phyloP scores from a whole-genome alignment of 164 flowering plant genomes.

The Amborella trichopoda region DNA sequence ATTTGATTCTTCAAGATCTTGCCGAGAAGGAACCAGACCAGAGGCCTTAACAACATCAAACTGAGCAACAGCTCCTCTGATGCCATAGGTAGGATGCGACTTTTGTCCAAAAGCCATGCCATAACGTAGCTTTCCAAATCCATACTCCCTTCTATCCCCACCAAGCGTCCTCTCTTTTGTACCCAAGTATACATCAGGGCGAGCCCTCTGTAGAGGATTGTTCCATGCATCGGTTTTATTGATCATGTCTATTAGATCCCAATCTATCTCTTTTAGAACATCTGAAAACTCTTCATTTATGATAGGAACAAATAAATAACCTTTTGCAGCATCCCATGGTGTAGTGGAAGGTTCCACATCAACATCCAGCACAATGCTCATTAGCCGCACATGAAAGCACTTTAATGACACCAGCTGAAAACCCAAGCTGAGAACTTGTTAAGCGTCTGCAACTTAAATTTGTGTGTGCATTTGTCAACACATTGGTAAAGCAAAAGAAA shows the following conservation, averaged over 20 bases:
- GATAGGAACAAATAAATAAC: constrained; percentile 84
- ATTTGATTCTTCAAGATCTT: constrained; percentile 16
- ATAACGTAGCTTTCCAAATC: constrained; percentile 88
- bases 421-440: no score
- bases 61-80: constrained; percentile 94
- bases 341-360: constrained; percentile 97
- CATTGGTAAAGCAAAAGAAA: no score
- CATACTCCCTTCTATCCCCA: constrained; percentile 96
- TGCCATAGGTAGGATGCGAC: constrained; percentile 92
- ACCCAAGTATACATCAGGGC: constrained; percentile 94
- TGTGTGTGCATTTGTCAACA: no score
- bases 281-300: constrained; percentile 34
- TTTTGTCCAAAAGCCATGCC: constrained; percentile 87
- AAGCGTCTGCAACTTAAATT: no score
- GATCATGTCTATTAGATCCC: constrained; percentile 57
- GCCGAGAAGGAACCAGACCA: constrained; percentile 65
- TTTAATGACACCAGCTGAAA: constrained; percentile 78
- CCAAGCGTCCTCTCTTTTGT: constrained; percentile 93
- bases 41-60: constrained; percentile 91
- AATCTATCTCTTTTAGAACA: constrained; percentile 55
- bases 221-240: constrained; percentile 57
- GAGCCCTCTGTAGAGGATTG: constrained; percentile 90
- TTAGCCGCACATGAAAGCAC: constrained; percentile 92
- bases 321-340: constrained; percentile 99
- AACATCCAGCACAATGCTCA: constrained; percentile 98